These are phyloP conservation scores for Byssochlamys sp. DNA, from an alignment of 2,329 filamentous ascomycete species.

Conservation along the genomic window DNA sequence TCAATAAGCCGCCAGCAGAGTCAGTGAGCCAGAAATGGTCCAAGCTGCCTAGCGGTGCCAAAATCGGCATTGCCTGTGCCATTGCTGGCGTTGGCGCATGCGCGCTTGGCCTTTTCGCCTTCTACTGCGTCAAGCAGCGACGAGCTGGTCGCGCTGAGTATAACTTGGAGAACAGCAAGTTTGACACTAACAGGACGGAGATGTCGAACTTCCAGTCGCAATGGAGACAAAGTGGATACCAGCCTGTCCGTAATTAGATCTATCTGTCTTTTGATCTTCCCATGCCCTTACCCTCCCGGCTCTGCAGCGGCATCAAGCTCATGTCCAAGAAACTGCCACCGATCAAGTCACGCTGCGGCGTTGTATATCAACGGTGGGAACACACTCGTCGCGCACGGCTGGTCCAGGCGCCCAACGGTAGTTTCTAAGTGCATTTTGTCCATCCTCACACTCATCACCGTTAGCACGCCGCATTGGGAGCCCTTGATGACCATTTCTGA, in stretches of 20 bases:
- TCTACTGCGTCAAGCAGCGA: constrained; percentile 44
- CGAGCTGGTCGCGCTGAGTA: constrained; percentile 41
- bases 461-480: neutral
- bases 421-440: neutral
- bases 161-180: constrained; percentile 39
- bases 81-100: constrained; percentile 25
- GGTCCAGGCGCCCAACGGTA: neutral
- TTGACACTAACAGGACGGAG: constrained; percentile 29
- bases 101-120: constrained; percentile 26
- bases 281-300: neutral
- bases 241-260: constrained; percentile 3
- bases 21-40: constrained; percentile 33
- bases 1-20: constrained; percentile 27
- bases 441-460: neutral
- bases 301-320: neutral
- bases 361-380: neutral
- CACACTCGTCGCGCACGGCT: neutral
- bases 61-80: constrained; percentile 38
- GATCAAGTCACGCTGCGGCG: neutral
- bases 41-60: constrained; percentile 37
- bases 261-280: neutral
- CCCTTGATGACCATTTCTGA: neutral
- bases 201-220: constrained; percentile 29
- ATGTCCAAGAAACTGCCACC: neutral
- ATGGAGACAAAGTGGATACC: constrained; percentile 30